phyloP scores from a whole-genome alignment of 805 yeast genomes.

The Pichia ethanolica region DNA sequence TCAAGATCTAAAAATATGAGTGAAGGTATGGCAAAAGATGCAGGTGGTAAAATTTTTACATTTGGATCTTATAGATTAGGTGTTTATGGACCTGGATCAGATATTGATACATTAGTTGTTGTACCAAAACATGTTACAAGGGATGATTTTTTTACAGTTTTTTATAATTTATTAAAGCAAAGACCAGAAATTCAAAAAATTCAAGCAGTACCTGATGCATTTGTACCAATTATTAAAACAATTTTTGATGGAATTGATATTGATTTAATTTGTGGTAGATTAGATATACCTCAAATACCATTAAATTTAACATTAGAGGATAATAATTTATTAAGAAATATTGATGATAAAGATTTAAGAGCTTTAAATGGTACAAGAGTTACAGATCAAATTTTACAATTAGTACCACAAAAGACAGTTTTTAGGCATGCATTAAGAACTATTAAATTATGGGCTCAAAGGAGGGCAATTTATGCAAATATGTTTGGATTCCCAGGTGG shows the following conservation, averaged over 20 bases:
- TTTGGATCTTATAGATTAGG: conserved; percentile 93
- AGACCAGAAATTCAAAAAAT: conserved; percentile 86
- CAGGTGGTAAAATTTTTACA: conserved; percentile 96
- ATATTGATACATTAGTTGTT: conserved; percentile 93
- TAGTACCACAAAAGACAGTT: conserved; percentile 89
- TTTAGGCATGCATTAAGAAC: conserved; percentile 90
- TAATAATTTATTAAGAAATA: conserved; percentile 74
- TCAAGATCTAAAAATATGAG: conserved; percentile 82
- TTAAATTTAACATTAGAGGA: conserved; percentile 66
- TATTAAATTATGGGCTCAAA: conserved; percentile 93
- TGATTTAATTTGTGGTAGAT: conserved; percentile 78
- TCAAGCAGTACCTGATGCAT: conserved; percentile 92
- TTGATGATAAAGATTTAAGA: conserved; percentile 87
- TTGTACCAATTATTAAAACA: conserved; percentile 91
- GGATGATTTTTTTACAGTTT: conserved; percentile 81
- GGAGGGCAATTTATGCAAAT: conserved; percentile 89
- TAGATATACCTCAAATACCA: conserved; percentile 83
- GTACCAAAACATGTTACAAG: conserved; percentile 93
- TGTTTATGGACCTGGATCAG: conserved; percentile 96
- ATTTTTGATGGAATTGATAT: conserved; percentile 88
- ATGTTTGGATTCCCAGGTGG: conserved; percentile 98
- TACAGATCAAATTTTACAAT: conserved; percentile 82
- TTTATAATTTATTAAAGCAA: conserved; percentile 58
- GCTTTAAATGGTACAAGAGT: conserved; percentile 95
- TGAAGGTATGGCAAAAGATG: conserved; percentile 95